A percentile compares a stretch with the other conserved stretches of the same genome.
Conservation (phyloP, 2,329 filamentous ascomycete species). For the Hymenoscyphus repandus region DNA sequence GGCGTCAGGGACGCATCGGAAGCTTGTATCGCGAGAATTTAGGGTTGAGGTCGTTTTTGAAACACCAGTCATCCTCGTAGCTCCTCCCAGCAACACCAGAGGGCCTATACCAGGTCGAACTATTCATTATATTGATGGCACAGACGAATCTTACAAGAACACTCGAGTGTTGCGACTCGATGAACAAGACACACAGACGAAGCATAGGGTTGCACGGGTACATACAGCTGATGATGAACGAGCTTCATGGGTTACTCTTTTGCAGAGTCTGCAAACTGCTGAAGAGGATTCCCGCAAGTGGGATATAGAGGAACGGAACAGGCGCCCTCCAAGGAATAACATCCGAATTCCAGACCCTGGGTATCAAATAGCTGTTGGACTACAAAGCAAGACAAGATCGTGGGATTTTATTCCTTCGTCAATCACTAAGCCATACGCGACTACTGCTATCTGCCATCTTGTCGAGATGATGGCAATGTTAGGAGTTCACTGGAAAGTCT, state of each 20-base stretch:
- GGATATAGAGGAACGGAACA: slow-evolving; percentile 22
- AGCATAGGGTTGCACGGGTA: slow-evolving; percentile 27
- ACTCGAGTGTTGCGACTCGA: slow-evolving; percentile 15
- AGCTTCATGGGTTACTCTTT: slow-evolving; percentile 48
- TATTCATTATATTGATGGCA: slow-evolving; percentile 27
- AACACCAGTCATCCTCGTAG: slow-evolving; percentile 32
- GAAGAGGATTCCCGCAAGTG: slow-evolving; percentile 44
- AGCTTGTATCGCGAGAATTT: slow-evolving; percentile 31
- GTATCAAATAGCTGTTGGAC: slow-evolving; percentile 24
- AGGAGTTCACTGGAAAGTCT: slow-evolving; percentile 54
- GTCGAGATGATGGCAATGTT: slow-evolving; percentile 33
- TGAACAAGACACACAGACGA: slow-evolving; percentile 13
- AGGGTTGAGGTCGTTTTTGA: slow-evolving; percentile 35
- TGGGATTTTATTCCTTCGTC: slow-evolving; percentile 36
- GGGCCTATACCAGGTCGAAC: slow-evolving; percentile 23
- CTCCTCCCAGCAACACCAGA: slow-evolving; percentile 22
- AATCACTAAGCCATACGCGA: slow-evolving; percentile 34
- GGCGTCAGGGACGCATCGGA: slow-evolving; percentile 28
- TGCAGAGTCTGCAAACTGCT: slow-evolving; percentile 46
- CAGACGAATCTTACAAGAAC: slow-evolving; percentile 19
- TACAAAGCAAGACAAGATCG: slow-evolving; percentile 31
- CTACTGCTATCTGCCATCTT: slow-evolving; percentile 32
- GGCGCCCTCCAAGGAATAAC: slow-evolving; percentile 8
- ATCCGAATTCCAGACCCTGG: slow-evolving; percentile 6
- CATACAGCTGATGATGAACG: slow-evolving; percentile 52